phyloP scores from a whole-genome alignment of 768 basidiomycete species.

The Pleurotus eryngii region DNA sequence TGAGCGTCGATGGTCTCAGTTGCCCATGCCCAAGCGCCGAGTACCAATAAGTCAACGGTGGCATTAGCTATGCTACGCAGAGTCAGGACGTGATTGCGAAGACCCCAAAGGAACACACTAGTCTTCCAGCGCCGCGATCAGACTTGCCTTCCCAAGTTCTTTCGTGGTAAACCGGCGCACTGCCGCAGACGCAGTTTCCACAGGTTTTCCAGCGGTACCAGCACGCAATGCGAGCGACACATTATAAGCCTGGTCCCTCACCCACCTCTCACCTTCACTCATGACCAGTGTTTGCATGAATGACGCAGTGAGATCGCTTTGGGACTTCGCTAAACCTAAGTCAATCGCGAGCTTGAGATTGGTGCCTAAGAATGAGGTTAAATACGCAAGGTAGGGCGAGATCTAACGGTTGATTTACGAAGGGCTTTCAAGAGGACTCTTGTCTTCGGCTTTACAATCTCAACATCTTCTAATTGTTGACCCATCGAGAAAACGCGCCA shows the following conservation, averaged over 20 bases:
- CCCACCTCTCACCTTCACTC: conserved; percentile 94
- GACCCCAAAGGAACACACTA: conserved; percentile 54
- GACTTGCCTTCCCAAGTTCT: conserved; percentile 73
- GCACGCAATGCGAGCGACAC: conserved; percentile 68
- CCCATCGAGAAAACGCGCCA: conserved; percentile 88
- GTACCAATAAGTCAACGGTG: conserved; percentile 76
- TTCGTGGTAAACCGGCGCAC: conserved; percentile 85
- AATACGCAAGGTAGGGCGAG: neutral
- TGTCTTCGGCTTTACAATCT: conserved; percentile 67
- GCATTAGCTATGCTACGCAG: conserved; percentile 80
- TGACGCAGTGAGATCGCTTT: conserved; percentile 83
- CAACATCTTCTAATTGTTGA: conserved; percentile 85
- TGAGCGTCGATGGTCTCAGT: conserved; percentile 58
- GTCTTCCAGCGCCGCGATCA: conserved; percentile 83
- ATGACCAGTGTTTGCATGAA: conserved; percentile 94
- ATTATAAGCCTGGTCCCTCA: conserved; percentile 65
- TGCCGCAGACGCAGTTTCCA: conserved; percentile 67
- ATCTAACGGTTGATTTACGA: conserved; percentile 39
- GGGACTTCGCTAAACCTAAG: conserved; percentile 75
- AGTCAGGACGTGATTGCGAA: neutral
- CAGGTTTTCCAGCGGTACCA: conserved; percentile 70
- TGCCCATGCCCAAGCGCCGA: conserved; percentile 76
- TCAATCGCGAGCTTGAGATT: conserved; percentile 94
- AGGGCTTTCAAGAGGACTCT: conserved; percentile 74
- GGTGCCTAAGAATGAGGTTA: conserved; percentile 39